phyloP scores from a whole-genome alignment of 2,329 filamentous ascomycete species.

The Metarhizium album region DNA sequence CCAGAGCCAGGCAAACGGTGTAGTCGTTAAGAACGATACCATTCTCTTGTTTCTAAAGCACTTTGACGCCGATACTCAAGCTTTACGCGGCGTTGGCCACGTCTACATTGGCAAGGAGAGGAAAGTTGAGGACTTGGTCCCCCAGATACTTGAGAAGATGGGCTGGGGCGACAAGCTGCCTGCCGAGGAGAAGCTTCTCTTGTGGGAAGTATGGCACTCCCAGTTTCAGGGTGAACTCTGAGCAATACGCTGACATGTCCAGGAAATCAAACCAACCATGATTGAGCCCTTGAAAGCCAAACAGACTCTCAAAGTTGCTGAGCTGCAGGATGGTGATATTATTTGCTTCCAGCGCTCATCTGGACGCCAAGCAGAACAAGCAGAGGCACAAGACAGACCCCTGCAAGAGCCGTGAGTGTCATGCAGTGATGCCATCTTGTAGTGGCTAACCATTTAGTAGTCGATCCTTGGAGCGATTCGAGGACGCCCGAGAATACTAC shows the following conservation, averaged over 20 bases:
- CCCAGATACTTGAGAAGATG: constrained; percentile 72
- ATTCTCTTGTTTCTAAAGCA: constrained; percentile 89
- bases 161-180: constrained; percentile 69
- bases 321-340: constrained; percentile 95
- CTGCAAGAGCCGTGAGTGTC: constrained; percentile 21
- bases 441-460: constrained; percentile 6
- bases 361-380: constrained; percentile 33
- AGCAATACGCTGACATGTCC: constrained; percentile 2
- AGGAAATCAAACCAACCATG: constrained; percentile 96
- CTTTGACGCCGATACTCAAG: constrained; percentile 72
- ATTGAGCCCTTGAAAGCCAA: constrained; percentile 91
- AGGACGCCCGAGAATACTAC: constrained; percentile 79
- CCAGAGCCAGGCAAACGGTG: constrained; percentile 44
- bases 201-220: constrained; percentile 56
- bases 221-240: not conserved
- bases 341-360: constrained; percentile 75
- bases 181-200: constrained; percentile 47
- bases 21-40: constrained; percentile 46
- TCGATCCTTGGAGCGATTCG: constrained; percentile 37
- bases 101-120: constrained; percentile 81
- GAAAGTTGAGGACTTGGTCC: constrained; percentile 75
- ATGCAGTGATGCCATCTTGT: too few species aligned
- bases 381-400: constrained; percentile 17
- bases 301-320: constrained; percentile 77
- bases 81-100: constrained; percentile 65